Base-by-base conservation (phyloP, 169 alveolate genomes). In the Eimeria acervulina region DNA sequence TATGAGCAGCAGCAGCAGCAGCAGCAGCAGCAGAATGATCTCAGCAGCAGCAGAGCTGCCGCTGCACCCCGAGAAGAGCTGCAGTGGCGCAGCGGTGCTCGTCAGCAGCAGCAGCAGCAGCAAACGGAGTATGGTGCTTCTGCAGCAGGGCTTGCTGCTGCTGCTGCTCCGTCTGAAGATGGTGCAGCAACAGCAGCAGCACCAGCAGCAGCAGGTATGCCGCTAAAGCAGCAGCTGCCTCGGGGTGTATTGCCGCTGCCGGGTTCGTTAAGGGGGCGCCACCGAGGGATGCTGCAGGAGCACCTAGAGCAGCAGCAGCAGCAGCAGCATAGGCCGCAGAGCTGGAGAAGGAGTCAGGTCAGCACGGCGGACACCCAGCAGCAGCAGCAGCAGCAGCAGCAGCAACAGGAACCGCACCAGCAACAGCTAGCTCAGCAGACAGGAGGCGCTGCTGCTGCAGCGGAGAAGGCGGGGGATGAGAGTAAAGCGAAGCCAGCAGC, bases 271-370 rank as follows among this genome's bases (percentile, higher is more conserved):
- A 33, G 87, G 31, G 87, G 87, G n/a, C 87, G 87, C 59, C 87
- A 33, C 33, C 51, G 87, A 8, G n/a, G 19, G n/a, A 61, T 10
- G 17, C 19, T 28, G 66, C 90, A n/a, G 44, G 70, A 81, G 28
- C 74, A 47, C 70, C 47, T 23, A 42, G 26, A 81, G 90, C 90
- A 81, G 90, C 90, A 81, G 90, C 90, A 81, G 90, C 72, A 81
- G 70, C 42, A 81, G 70, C 74, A 51, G 90, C 90, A 81, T 38
- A 31, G 44, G 26, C 33, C 66, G 72, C 90, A 47, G 90, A 42
- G 88, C 80, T 68, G 80, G 80, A 68, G 80, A 42, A n/a, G 80
- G 80, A 42, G 42, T 0, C 80, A 68, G 38, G 88, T 28, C 28
- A 76, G 15, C 13, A n/a, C 88, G 61, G 88, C 19, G 33, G 47